Percentiles rank a stretch among this genome's conserved stretches.
Evolutionary conservation across 768 basidiomycete species (phyloP).

Genomic region (Terana coerulea): DNA sequence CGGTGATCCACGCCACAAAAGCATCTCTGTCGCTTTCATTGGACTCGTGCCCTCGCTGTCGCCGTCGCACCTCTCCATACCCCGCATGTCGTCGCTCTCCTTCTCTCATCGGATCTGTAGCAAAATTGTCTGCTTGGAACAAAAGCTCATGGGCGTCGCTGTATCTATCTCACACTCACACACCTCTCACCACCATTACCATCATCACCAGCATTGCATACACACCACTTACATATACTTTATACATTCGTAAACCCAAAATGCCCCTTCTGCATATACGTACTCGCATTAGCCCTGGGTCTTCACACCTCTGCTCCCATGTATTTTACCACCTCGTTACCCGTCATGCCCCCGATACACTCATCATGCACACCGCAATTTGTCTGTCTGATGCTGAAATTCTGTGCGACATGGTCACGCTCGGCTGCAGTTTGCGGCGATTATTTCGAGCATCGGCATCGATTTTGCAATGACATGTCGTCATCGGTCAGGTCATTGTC

Average conservation of each 20-base stretch:
- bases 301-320: too few species aligned
- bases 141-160: conserved; percentile 2
- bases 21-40: neutral
- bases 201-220: neutral
- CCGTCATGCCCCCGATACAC: too few species aligned
- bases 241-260: neutral
- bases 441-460: too few species aligned
- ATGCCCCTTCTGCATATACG: too few species aligned
- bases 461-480: too few species aligned
- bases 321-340: too few species aligned
- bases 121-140: neutral
- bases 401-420: too few species aligned
- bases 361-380: too few species aligned
- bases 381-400: too few species aligned
- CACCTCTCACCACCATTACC: neutral
- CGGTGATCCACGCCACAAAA: conserved; percentile 1
- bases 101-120: neutral
- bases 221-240: neutral
- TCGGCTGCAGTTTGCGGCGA: too few species aligned
- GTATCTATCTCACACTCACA: conserved; percentile 4
- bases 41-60: neutral
- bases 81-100: neutral
- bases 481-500: too few species aligned
- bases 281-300: too few species aligned
- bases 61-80: neutral